phyloP scores from a whole-genome alignment of 768 basidiomycete genomes.

The Tricholoma furcatifolium region DNA sequence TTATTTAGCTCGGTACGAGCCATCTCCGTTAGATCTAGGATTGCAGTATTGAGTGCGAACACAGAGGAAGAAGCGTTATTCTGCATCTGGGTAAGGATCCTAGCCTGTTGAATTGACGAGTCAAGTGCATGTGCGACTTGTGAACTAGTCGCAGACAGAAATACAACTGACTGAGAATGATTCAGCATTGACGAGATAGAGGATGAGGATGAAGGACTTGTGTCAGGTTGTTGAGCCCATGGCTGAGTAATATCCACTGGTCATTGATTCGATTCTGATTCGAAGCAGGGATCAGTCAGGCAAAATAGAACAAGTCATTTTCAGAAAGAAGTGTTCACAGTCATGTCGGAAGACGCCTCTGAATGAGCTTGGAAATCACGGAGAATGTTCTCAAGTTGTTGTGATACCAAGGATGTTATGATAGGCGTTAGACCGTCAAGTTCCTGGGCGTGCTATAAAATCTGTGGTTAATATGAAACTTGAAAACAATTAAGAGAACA shows the following conservation, averaged over 20 bases:
- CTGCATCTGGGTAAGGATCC: slow-evolving; percentile 27
- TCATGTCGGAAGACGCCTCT: slow-evolving; percentile 13
- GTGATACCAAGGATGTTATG: not conserved
- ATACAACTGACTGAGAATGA: slow-evolving; percentile 18
- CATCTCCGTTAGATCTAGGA: slow-evolving; percentile 36
- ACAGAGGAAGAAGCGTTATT: slow-evolving; percentile 33
- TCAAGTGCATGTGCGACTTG: slow-evolving; percentile 29
- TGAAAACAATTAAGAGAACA: not conserved
- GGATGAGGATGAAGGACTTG: slow-evolving; percentile 3
- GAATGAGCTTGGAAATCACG: slow-evolving; percentile 5
- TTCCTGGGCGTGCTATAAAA: slow-evolving; percentile 7
- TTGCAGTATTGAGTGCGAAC: slow-evolving; percentile 29
- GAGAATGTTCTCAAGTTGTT: slow-evolving; percentile 7
- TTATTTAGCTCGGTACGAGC: slow-evolving; percentile 43
- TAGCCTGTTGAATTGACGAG: slow-evolving; percentile 18
- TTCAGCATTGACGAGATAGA: not conserved
- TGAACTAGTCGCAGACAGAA: slow-evolving; percentile 19
- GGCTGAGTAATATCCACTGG: slow-evolving; percentile 11
- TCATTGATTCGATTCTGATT: slow-evolving; percentile 12
- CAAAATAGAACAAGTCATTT: not conserved
- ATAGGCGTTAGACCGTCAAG: slow-evolving; percentile 1
- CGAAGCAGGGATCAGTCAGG: not conserved
- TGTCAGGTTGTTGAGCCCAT: slow-evolving; percentile 10
- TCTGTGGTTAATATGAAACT: not conserved
- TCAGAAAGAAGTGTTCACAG: slow-evolving; percentile 2